phyloP scores from a whole-genome alignment of 2,329 filamentous ascomycete genomes.

The Blastomyces silverae region DNA sequence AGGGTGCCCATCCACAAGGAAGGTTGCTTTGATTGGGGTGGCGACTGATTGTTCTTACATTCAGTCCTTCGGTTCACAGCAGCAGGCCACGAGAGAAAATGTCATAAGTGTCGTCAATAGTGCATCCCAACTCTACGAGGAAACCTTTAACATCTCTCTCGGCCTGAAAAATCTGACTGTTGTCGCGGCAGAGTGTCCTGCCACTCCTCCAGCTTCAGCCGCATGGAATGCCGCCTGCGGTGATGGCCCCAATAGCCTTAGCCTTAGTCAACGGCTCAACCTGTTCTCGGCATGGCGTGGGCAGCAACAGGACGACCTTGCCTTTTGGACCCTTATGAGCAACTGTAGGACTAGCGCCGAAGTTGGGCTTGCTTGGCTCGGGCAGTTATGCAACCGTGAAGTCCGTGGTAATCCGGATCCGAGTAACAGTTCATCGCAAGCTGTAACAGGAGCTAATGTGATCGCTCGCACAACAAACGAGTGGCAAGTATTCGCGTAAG shows the following conservation, averaged over 20 bases:
- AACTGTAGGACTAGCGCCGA: constrained; percentile 72
- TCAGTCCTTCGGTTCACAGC: constrained; percentile 58
- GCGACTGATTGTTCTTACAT: constrained; percentile 92
- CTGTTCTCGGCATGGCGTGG: constrained; percentile 87
- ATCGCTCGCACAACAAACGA: constrained; percentile 75
- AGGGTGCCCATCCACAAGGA: constrained; percentile 87
- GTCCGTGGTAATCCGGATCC: constrained; percentile 15
- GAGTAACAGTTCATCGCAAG: constrained; percentile 48
- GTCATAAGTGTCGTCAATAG: constrained; percentile 78
- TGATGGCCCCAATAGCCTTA: constrained; percentile 39
- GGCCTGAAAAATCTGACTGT: constrained; percentile 81
- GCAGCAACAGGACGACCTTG: constrained; percentile 67
- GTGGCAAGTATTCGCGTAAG: constrained; percentile 80
- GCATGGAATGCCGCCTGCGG: constrained; percentile 78
- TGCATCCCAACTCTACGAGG: constrained; percentile 82
- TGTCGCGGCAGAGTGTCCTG: constrained; percentile 66
- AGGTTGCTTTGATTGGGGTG: constrained; percentile 83
- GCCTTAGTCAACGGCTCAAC: constrained; percentile 73
- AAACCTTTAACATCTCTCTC: constrained; percentile 88
- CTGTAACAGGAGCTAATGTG: constrained; percentile 75
- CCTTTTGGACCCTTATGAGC: constrained; percentile 84
- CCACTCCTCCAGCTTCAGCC: constrained; percentile 56
- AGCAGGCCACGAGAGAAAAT: constrained; percentile 57
- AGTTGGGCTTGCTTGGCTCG: constrained; percentile 85
- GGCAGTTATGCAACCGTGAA: constrained; percentile 59